Base-by-base conservation (phyloP, 1,284 basidiomycete species). In the Leccinum subrobustum region DNA sequence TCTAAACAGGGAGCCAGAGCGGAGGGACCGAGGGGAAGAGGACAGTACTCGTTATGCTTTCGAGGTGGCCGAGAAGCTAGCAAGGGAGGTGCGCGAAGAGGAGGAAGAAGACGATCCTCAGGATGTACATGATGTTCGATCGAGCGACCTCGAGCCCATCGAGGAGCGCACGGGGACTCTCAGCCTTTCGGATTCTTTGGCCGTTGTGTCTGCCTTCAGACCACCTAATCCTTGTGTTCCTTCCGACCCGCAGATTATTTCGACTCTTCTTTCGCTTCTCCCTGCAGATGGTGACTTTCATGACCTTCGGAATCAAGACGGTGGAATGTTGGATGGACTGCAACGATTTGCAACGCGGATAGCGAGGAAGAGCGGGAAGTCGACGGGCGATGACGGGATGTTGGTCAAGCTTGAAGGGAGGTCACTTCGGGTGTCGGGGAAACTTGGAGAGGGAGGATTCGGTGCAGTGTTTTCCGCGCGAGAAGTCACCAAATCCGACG, bases 371-470 rank as follows among this genome's bases (percentile, higher is more conserved):
- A 77, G 75, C 39, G 76, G 75, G 33, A 76, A 75, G 20, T 67
- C 78, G 25, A 77, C 79, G 31, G 75, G 79, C 33, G 72, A 77
- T 23, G 76, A 78, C 12, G 73, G 70, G 16, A 78, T 85, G 68
- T 66, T 80, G 6, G 65, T 91, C 31, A 73, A 71, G 2, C 77
- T 98, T 7, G 81, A 79, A 33, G 86, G 82, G 3, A 83, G 83
- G 62, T 78, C 77, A 52, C 94, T 91, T 69, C 82, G 83, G 56
- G 84, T 98, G 8, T 78, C 81, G 5, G 89, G 90, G 64, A 98
- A 98, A 76, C 82, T 99, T 23, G 97, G 97, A 5, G 96, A 99
- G 78, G 97, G 97, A 6, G 95, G 95, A 0, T 99, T 95, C 68
- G 97, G 96, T 0, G 86, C 91, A 3, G 97, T 99, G 9, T 99